Evolutionary conservation across 2,329 filamentous ascomycete species (phyloP), one percentile per base, ranked within the genome.

Genomic region (Sphaceloma murrayae): DNA sequence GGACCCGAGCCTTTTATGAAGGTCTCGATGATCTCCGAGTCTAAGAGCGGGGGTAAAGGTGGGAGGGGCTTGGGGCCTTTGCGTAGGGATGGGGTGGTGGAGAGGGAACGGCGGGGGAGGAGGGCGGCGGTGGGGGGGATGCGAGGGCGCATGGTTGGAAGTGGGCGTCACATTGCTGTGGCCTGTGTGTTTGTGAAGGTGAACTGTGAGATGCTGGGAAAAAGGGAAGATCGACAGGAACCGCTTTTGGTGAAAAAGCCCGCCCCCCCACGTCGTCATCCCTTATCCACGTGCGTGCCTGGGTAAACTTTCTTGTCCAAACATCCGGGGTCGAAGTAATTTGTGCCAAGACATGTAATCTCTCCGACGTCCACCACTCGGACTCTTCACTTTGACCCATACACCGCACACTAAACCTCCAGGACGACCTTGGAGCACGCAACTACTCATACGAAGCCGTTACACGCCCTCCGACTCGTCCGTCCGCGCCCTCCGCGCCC

Each of bases 1-100:
- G 91, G 89, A 1, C 91, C 91, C 54, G 78, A 84, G 55, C 91
- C 91, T 61, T 91, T 94, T 49, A 98, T 72, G 65, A 93, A 96
- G 31, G 73, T 74, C 58, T 95, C 85, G 46, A 81, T 78, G 53
- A 96, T 78, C 43, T 95, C 87, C 13, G 72, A 67, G 52, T 94
- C 87, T 9, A 79, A 73, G 14, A 91, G 76, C 9, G 78, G 75
- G 10, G 82, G 80, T 3, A 87, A 78, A 4, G 86, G 80, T 1
- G 89, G 88, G 57, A 93, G 69, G 44, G 74, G 74, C 58, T 82
- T 83, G 44, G 74, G 74, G 58, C 82, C 83, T 13, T 62, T 61
- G 30, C 46, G 36, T 33, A 51, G 48, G 18, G 40, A 31, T 43
- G 49, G 14, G 18, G 52, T 49, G 18, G 44, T 40, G 38, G 51